Evolutionary conservation across 2,329 filamentous ascomycete species (phyloP), one percentile per base, ranked within the genome.

Genomic region (Penicillium sp.): DNA sequence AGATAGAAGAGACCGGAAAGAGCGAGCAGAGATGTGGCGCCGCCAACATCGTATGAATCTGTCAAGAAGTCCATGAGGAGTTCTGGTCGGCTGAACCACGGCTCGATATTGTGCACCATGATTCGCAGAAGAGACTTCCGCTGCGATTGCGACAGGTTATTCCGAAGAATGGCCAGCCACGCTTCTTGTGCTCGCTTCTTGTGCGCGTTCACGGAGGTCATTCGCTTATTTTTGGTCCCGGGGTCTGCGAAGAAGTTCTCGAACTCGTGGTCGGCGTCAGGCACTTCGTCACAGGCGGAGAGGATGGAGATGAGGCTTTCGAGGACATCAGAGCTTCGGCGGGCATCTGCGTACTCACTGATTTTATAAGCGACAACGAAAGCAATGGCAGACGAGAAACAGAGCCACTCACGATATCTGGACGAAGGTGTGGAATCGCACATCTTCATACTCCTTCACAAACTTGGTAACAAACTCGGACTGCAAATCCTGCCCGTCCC

Each of bases 1-100:
- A 98, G 78, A 63, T 94, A 93, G 71, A 95, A 98, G 31, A 98
- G 83, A 36, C 93, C 93, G 1, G 87, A 94, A 1, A 98, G 75
- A 2, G 94, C 89, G 14, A 96, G 77, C 4, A 98, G 75, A 4
- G 93, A 91, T 33, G 83, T 88, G 10, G 88, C 85, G 30, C 93
- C 93, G 36, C 91, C 89, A 6, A 83, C 73, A 56, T 96, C 78
- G 70, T 94, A 97, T 19, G 84, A 94, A 68, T 93, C 87, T n/a
- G 89, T 95, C 39, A 98, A 71, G 65, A 97, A 98, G 70, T 98
- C 93, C 76, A 95, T 89, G 21, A 98, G 77, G 27, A 94, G 76
- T 59, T 97, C 91, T 1, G 89, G 85, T 47, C 88, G 86, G 33
- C 75, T 78, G 67, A 97, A 95, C 86, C 88, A 94, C 1, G 91